phyloP scores from a whole-genome alignment of 768 basidiomycete genomes.

The Leccinellum rugosiceps region DNA sequence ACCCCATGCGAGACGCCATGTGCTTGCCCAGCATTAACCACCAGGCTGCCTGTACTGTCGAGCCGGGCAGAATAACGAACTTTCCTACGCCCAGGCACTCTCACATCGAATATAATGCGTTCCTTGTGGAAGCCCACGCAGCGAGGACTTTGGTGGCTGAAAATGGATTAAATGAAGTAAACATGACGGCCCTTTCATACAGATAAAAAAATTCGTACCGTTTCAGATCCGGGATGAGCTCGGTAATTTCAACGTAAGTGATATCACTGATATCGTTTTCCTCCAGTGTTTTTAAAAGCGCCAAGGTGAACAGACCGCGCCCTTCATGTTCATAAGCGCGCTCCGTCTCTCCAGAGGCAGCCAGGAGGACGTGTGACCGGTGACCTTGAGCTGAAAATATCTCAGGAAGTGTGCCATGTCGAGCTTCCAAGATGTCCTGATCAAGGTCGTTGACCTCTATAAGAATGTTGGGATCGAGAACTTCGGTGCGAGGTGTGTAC shows the following conservation, averaged over 20 bases:
- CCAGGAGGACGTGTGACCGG: constrained; percentile 40
- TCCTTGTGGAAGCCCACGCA: constrained; percentile 23
- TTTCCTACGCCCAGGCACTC: constrained; percentile 3
- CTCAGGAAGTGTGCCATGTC: constrained; percentile 10
- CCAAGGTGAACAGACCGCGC: constrained; percentile 25
- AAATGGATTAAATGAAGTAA: background rate
- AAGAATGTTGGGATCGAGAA: background rate
- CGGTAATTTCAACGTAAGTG: constrained; percentile 23
- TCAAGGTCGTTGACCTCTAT: constrained; percentile 20
- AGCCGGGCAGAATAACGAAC: background rate
- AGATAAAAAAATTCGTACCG: background rate
- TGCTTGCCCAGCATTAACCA: constrained; percentile 22
- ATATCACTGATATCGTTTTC: constrained; percentile 3
- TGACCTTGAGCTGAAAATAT: constrained; percentile 28
- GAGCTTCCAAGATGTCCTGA: constrained; percentile 16
- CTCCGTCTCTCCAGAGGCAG: constrained; percentile 39
- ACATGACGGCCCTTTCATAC: background rate
- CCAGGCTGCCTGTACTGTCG: constrained; percentile 1
- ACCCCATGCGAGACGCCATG: constrained; percentile 21
- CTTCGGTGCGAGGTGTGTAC: constrained; percentile 5
- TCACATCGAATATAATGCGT: constrained; percentile 25
- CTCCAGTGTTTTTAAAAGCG: constrained; percentile 16
- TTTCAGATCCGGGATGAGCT: constrained; percentile 5
- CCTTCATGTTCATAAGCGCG: constrained; percentile 25
- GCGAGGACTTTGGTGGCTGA: constrained; percentile 30